phyloP scores from a whole-genome alignment of 73 alveolate genomes.

The Breviolum minutum region DNA sequence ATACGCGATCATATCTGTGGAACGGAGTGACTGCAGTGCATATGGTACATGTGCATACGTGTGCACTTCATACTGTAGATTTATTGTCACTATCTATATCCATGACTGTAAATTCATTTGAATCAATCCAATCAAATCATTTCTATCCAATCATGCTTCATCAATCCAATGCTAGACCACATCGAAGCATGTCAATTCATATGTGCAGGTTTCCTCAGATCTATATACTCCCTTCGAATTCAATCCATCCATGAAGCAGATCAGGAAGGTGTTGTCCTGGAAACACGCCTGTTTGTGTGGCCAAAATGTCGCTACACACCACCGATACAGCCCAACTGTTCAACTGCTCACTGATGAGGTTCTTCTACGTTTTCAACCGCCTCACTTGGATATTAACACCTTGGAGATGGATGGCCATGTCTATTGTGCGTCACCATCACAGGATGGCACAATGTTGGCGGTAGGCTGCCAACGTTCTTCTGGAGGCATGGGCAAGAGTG shows the following conservation, averaged over 20 bases:
- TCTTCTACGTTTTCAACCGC: constrained; percentile 71
- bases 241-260: neutral
- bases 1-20: no score
- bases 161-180: no score
- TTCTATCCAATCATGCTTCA: no score
- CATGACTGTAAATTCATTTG: no score
- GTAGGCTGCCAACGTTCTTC: constrained; percentile 58
- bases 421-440: constrained; percentile 30
- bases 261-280: neutral
- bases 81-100: neutral
- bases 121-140: no score
- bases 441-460: constrained; percentile 76
- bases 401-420: constrained; percentile 64
- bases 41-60: no score
- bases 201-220: neutral
- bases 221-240: no score
- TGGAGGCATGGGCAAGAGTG: neutral
- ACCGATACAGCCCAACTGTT: neutral
- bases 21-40: no score
- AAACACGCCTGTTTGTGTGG: neutral
- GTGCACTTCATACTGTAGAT: neutral
- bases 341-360: constrained; percentile 1
- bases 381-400: constrained; percentile 25
- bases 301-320: neutral
- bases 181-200: neutral